A percentile compares a stretch with the other conserved stretches of the same genome.
phyloP scores from a whole-genome alignment of 805 yeast genomes.

The Candida pseudofarinosa region DNA sequence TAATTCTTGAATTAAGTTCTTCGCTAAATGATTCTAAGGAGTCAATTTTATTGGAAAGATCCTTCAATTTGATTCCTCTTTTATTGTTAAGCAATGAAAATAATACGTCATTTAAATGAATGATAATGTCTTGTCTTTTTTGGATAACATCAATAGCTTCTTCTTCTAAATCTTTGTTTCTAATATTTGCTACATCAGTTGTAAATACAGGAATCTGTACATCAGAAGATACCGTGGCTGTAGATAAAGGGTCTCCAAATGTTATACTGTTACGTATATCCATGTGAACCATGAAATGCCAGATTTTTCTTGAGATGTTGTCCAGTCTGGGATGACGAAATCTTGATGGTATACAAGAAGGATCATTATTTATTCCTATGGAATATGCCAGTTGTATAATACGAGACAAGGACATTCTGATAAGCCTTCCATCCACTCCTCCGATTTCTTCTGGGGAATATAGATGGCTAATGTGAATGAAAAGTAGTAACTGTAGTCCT shows the following conservation, averaged over 20 bases:
- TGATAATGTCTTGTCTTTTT: constrained; percentile 24
- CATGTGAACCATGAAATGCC: constrained; percentile 28
- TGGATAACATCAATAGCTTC: constrained; percentile 27
- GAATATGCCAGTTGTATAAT: constrained; percentile 63
- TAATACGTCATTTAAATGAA: constrained; percentile 24
- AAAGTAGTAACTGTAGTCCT: constrained; percentile 49
- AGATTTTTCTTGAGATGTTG: constrained; percentile 32
- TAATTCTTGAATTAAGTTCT: constrained; percentile 23
- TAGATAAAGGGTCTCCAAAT: constrained; percentile 31
- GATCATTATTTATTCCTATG: constrained; percentile 70
- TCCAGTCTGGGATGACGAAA: constrained; percentile 16
- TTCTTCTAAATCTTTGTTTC: constrained; percentile 34
- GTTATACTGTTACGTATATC: constrained; percentile 28
- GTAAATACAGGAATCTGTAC: constrained; percentile 23
- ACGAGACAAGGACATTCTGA: constrained; percentile 52
- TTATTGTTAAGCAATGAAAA: constrained; percentile 18
- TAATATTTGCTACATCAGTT: constrained; percentile 33
- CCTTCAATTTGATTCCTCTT: constrained; percentile 13
- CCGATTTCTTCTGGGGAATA: constrained; percentile 57
- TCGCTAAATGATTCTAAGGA: constrained; percentile 34
- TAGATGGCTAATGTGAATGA: constrained; percentile 49
- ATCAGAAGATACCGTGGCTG: constrained; percentile 26
- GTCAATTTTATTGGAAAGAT: constrained; percentile 19
- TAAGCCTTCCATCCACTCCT: constrained; percentile 55
- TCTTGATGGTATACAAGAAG: constrained; percentile 41